These are phyloP conservation scores for Pleurotus citrinopileatus DNA, from an alignment of 768 basidiomycete genomes.

Conservation along the genomic window DNA sequence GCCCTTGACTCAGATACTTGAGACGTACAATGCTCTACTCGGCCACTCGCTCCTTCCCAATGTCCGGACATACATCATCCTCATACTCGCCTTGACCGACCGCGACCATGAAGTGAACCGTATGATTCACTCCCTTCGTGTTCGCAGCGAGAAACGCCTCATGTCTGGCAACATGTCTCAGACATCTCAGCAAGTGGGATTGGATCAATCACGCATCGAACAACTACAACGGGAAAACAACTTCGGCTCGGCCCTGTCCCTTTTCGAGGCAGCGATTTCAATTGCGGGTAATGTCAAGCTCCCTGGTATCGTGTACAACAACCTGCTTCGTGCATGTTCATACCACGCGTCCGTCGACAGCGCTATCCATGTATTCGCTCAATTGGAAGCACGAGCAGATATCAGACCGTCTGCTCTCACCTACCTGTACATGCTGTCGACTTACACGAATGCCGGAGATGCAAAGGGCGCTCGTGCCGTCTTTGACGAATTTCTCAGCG, in stretches of 20 bases:
- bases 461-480: slow-evolving; percentile 49
- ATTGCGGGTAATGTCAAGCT: slow-evolving; percentile 29
- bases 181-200: slow-evolving; percentile 17
- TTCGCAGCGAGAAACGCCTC: slow-evolving; percentile 33
- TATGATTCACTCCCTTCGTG: slow-evolving; percentile 40
- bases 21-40: slow-evolving; percentile 74
- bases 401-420: slow-evolving; percentile 30
- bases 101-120: slow-evolving; percentile 66
- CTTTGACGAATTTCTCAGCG: slow-evolving; percentile 56
- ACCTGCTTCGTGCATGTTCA: slow-evolving; percentile 62
- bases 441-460: slow-evolving; percentile 52
- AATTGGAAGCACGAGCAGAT: slow-evolving; percentile 46
- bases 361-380: slow-evolving; percentile 63
- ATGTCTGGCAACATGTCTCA: slow-evolving; percentile 20
- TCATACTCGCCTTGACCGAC: slow-evolving; percentile 60
- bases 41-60: slow-evolving; percentile 60
- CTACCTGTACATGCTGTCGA: slow-evolving; percentile 56
- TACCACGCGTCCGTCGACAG: slow-evolving; percentile 52
- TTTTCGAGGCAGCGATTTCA: slow-evolving; percentile 63
- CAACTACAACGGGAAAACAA: slow-evolving; percentile 63
- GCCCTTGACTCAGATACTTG: slow-evolving; percentile 54
- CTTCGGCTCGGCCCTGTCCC: slow-evolving; percentile 63
- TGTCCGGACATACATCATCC: slow-evolving; percentile 51
- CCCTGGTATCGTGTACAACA: slow-evolving; percentile 39
- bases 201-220: slow-evolving; percentile 36